A percentile compares a stretch with the other conserved stretches of the same genome.
phyloP scores from a whole-genome alignment of 1,284 basidiomycete species.

The Cryptococcus sp. region DNA sequence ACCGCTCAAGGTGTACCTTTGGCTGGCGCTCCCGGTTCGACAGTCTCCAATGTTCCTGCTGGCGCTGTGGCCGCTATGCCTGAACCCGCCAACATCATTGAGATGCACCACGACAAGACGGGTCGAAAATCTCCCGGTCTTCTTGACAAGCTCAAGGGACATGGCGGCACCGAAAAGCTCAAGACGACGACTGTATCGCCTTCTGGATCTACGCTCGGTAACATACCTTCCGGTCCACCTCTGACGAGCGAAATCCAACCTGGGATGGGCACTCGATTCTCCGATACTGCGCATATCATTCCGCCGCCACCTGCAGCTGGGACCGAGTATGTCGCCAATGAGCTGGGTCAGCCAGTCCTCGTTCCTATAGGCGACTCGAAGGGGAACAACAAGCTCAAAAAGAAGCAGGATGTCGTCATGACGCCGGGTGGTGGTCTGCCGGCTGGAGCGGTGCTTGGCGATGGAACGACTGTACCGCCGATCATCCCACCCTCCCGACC shows the following conservation, averaged over 20 bases:
- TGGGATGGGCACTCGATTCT: slow-evolving; percentile 24
- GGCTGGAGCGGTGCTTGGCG: background rate
- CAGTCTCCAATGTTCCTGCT: background rate
- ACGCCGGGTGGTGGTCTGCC: background rate
- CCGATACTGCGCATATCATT: slow-evolving; percentile 19
- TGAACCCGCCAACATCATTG: background rate
- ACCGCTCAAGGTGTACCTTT: too few relatives aligned
- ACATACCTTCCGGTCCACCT: slow-evolving; percentile 15
- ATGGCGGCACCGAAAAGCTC: background rate
- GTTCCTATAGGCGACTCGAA: background rate
- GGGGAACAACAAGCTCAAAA: slow-evolving; percentile 17
- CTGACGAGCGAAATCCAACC: slow-evolving; percentile 1
- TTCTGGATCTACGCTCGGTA: background rate
- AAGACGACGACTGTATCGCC: background rate
- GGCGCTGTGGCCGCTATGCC: background rate
- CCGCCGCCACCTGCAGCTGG: background rate
- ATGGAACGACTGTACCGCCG: too few relatives aligned
- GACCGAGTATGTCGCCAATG: background rate
- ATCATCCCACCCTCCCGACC: background rate
- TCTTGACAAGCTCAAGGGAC: background rate
- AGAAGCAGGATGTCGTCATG: slow-evolving; percentile 7
- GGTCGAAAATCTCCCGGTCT: background rate
- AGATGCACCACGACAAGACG: background rate
- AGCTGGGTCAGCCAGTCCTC: too few relatives aligned
- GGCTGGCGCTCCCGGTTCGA: too few relatives aligned